A percentile compares a stretch with the other conserved stretches of the same genome.
These are phyloP conservation scores for Aspergillus cavernicola DNA, from an alignment of 495 filamentous ascomycete species.

Conservation along the genomic window DNA sequence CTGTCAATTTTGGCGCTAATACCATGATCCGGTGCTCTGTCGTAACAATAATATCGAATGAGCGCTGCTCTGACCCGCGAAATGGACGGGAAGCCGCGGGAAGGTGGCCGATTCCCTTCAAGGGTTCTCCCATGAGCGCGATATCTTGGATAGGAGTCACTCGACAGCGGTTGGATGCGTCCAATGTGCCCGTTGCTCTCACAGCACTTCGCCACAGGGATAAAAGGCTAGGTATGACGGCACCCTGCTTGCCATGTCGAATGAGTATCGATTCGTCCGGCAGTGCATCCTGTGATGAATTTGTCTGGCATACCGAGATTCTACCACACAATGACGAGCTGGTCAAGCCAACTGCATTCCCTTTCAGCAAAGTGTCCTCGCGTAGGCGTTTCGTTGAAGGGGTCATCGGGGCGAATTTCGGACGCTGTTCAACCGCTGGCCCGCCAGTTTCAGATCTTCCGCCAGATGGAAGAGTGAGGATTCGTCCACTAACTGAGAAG, in stretches of 20 bases:
- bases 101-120: constrained; percentile 56
- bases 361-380: constrained; percentile 53
- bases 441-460: constrained; percentile 34
- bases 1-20: constrained; percentile 41
- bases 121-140: constrained; percentile 61
- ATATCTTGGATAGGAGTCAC: constrained; percentile 47
- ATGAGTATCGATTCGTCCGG: constrained; percentile 63
- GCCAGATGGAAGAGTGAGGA: constrained; percentile 39
- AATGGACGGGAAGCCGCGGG: constrained; percentile 32
- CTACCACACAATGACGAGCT: constrained; percentile 53
- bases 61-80: constrained; percentile 39
- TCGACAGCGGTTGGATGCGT: constrained; percentile 43
- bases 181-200: constrained; percentile 56
- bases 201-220: constrained; percentile 64
- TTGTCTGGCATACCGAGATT: constrained; percentile 54
- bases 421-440: constrained; percentile 36
- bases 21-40: constrained; percentile 63
- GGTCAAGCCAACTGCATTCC: constrained; percentile 27
- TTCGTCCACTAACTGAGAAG: constrained; percentile 68
- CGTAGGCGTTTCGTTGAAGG: constrained; percentile 68
- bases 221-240: constrained; percentile 60
- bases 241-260: constrained; percentile 61
- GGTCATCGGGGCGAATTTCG: constrained; percentile 77
- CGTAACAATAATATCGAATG: constrained; percentile 57
- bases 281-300: constrained; percentile 43